Evolutionary conservation across 805 yeast genomes (phyloP), one percentile per base, ranked within the genome.

Genomic region (Candida boleticola): DNA sequence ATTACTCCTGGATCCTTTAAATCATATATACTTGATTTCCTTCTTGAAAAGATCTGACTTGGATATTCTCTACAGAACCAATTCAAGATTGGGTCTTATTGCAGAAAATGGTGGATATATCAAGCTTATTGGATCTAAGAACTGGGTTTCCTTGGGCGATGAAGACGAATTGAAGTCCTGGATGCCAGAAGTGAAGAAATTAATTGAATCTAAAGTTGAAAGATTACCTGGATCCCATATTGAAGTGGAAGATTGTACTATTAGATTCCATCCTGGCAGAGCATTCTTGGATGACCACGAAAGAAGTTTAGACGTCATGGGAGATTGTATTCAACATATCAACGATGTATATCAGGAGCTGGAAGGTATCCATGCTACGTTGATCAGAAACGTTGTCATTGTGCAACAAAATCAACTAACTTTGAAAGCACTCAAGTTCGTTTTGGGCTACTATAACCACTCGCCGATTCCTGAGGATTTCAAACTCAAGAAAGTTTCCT

Each of bases 101-200:
- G 95, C 97, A 1, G 98, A 90, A 61, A 83, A 84, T 56, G 98
- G 98, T 29, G 95, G 89, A 0, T 88, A 77, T 53, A 73, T 92
- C 26, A 82, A 77, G 57, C 54, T 79, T 16, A 74, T 75, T 13
- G 73, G 77, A 17, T 49, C 67, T 21, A 61, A 68, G 13, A 62
- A 68, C 10, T 88, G 95, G 95, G 63, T 76, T 37, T 73, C 84
- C 1, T 68, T 84, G 18, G 78, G 80, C 23, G 77, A 79, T 43
- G 79, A 78, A 46, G 36, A 45, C 0, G 76, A 70, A 23, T 62
- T 74, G 48, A 42, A 48, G 3, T 66, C 66, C 16, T 85, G 92
- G 89, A 73, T 81, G 60, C 72, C 74, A 2, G 73, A 77, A 29
- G 80, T 85, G 6, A 58, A 67, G 22, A 74, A 75, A 27, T 68